phyloP scores from a whole-genome alignment of 805 yeast species.

The Schwanniomyces vanrijiae region DNA sequence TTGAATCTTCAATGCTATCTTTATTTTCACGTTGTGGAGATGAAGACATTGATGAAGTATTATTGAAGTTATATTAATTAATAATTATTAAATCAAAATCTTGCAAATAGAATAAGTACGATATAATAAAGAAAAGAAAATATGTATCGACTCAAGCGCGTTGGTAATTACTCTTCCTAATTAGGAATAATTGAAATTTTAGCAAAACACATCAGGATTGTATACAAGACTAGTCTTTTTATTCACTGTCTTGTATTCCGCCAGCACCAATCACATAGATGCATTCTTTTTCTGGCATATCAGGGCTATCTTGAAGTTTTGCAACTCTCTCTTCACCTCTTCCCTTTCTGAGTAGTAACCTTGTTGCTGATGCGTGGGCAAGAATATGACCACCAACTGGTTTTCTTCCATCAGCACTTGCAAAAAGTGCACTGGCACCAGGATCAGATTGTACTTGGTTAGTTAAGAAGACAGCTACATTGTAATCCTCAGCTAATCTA shows the following conservation, averaged over 20 bases:
- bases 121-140: conserved; percentile 3
- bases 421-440: conserved; percentile 16
- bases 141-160: conserved; percentile 18
- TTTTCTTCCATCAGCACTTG: conserved; percentile 15
- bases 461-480: conserved; percentile 15
- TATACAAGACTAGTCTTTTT: not conserved
- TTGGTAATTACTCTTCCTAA: conserved; percentile 25
- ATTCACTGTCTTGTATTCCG: conserved; percentile 17
- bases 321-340: conserved; percentile 16
- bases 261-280: conserved; percentile 15
- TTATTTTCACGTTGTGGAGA: conserved; percentile 38
- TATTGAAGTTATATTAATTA: not conserved
- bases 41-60: conserved; percentile 22
- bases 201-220: not conserved
- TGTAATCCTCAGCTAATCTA: conserved; percentile 14
- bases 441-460: conserved; percentile 18
- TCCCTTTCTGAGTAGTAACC: conserved; percentile 14
- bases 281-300: conserved; percentile 16
- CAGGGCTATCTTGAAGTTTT: conserved; percentile 15
- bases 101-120: not conserved
- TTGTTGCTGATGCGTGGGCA: conserved; percentile 16
- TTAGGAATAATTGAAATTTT: conserved; percentile 19
- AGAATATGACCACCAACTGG: conserved; percentile 17
- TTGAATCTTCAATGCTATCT: conserved; percentile 26
- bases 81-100: not conserved